Percentiles rank a stretch among this genome's conserved stretches.
These are phyloP conservation scores for Eucalyptus shirleyi DNA, from an alignment of 345 rosid genomes.

Conservation along the genomic window DNA sequence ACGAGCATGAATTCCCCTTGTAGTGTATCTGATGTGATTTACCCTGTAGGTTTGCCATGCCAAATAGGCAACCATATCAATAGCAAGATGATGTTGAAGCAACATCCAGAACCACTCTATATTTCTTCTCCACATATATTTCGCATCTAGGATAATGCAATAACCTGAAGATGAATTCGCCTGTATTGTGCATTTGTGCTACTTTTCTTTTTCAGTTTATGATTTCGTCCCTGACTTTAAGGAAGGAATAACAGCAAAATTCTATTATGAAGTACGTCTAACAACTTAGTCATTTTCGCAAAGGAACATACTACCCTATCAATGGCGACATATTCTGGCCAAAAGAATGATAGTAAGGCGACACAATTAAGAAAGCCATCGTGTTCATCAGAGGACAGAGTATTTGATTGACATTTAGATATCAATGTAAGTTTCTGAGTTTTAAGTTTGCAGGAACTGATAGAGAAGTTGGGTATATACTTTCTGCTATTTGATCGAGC, in stretches of 20 bases:
- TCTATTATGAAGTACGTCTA: background rate
- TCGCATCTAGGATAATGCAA: background rate
- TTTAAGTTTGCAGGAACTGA: conserved; percentile 55
- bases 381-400: background rate
- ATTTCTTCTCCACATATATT: background rate
- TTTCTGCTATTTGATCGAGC: conserved; percentile 74
- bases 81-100: background rate
- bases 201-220: background rate
- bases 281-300: background rate
- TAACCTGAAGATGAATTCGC: background rate
- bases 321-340: background rate
- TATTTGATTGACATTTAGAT: background rate
- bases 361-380: background rate
- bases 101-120: background rate
- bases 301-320: background rate
- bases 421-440: background rate
- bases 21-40: background rate
- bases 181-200: background rate
- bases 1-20: background rate
- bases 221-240: background rate
- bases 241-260: background rate
- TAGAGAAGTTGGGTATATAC: conserved; percentile 54
- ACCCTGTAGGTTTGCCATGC: background rate
- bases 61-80: background rate
- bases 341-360: background rate